A percentile compares a stretch with the other conserved stretches of the same genome.
phyloP scores from a whole-genome alignment of 805 yeast species.

The Pichia thaimueangensis region DNA sequence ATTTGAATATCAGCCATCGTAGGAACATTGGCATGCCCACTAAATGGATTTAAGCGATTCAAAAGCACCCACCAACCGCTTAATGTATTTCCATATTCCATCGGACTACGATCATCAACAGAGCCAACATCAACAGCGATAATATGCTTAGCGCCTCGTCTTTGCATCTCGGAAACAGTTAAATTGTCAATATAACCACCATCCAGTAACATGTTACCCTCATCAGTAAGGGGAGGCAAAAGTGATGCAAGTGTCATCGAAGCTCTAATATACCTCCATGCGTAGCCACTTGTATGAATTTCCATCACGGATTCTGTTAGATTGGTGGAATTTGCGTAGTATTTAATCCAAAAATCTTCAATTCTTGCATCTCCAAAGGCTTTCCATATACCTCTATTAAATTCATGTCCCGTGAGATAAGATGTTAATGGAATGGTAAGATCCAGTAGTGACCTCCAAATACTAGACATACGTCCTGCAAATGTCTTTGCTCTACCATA shows the following conservation, averaged over 20 bases:
- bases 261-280: slow-evolving; percentile 94
- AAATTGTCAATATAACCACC: slow-evolving; percentile 95
- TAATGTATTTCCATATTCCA: slow-evolving; percentile 87
- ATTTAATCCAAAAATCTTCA: slow-evolving; percentile 93
- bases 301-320: slow-evolving; percentile 95
- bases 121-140: slow-evolving; percentile 97
- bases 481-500: slow-evolving; percentile 87
- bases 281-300: slow-evolving; percentile 83
- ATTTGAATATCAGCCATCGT: slow-evolving; percentile 92
- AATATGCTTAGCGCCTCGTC: slow-evolving; percentile 76
- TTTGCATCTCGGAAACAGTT: slow-evolving; percentile 88
- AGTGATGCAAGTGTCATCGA: slow-evolving; percentile 95
- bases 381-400: slow-evolving; percentile 97
- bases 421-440: slow-evolving; percentile 91
- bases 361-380: slow-evolving; percentile 86
- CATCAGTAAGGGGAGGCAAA: slow-evolving; percentile 79
- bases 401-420: slow-evolving; percentile 95
- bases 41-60: slow-evolving; percentile 86
- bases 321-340: slow-evolving; percentile 86
- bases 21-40: slow-evolving; percentile 82
- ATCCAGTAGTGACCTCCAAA: slow-evolving; percentile 82
- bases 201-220: slow-evolving; percentile 89
- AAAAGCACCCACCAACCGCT: slow-evolving; percentile 89
- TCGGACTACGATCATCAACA: slow-evolving; percentile 82
- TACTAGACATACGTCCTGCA: slow-evolving; percentile 69